Conservation (phyloP, 202 grass and related monocot species). For the Digitaria exilis region DNA sequence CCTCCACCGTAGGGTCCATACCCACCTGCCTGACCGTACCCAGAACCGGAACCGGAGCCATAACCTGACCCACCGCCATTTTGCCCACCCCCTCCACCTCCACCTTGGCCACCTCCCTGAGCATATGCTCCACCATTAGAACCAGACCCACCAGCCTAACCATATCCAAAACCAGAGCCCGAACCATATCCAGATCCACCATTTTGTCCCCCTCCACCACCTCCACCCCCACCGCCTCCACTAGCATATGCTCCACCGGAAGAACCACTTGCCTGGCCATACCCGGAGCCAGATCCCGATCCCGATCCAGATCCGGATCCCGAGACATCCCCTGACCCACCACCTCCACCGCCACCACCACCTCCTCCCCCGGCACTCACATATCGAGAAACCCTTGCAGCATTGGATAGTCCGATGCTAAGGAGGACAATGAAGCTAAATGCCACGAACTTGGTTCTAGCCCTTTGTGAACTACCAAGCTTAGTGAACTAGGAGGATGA, state of each 20-base stretch:
- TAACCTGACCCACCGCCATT: background rate
- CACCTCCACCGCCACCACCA: background rate
- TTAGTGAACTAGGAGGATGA: background rate
- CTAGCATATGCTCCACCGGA: background rate
- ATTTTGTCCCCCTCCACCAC: slow-evolving; percentile 6
- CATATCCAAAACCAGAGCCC: background rate
- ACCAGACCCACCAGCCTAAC: background rate
- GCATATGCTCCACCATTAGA: background rate
- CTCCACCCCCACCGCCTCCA: background rate
- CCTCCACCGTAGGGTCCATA: background rate
- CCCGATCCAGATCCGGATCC: background rate
- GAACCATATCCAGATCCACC: slow-evolving; percentile 11
- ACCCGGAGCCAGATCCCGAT: background rate
- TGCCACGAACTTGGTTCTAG: background rate
- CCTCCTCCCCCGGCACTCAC: background rate
- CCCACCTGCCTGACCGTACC: background rate
- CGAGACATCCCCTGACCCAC: background rate
- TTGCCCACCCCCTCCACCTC: background rate
- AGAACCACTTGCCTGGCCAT: background rate
- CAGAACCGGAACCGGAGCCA: background rate
- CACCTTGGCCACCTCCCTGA: background rate
- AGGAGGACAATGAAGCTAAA: slow-evolving; percentile 18
- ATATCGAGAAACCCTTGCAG: background rate
- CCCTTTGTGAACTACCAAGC: slow-evolving; percentile 9
- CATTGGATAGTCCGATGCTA: background rate